phyloP scores from a whole-genome alignment of 148 eudicot species.

The Rhododendron williamsianum region DNA sequence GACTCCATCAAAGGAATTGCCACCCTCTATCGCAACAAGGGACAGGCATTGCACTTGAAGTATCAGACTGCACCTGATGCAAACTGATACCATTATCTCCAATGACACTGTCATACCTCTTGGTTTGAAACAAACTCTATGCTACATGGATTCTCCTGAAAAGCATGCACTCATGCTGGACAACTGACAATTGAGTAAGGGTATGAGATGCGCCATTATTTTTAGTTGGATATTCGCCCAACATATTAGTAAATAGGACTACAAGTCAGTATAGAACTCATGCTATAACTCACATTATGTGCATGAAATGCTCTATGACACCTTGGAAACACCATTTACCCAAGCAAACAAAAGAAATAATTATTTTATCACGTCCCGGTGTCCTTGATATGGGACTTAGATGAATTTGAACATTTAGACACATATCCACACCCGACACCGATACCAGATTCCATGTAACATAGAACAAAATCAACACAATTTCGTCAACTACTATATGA shows the following conservation, averaged over 20 bases:
- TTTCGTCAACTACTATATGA: background rate
- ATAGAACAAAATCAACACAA: background rate
- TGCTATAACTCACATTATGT: background rate
- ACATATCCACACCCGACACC: background rate
- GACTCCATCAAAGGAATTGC: background rate
- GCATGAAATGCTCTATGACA: background rate
- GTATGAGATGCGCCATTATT: background rate
- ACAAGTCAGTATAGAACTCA: background rate
- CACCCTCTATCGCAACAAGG: background rate
- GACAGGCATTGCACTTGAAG: background rate
- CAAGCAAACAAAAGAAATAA: background rate
- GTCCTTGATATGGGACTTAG: background rate
- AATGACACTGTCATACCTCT: background rate
- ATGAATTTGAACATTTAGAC: background rate
- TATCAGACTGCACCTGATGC: background rate
- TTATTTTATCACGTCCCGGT: background rate
- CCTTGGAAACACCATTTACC: background rate
- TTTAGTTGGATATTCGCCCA: background rate
- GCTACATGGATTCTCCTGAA: background rate
- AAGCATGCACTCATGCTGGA: background rate
- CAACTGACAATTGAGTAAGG: background rate
- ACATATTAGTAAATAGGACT: background rate
- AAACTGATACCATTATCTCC: background rate
- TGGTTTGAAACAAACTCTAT: background rate
- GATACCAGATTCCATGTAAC: background rate